Percentiles rank a stretch among this genome's conserved stretches.
These are phyloP conservation scores for Venturia aucupariae DNA, from an alignment of 2,329 filamentous ascomycete species.

Conservation along the genomic window DNA sequence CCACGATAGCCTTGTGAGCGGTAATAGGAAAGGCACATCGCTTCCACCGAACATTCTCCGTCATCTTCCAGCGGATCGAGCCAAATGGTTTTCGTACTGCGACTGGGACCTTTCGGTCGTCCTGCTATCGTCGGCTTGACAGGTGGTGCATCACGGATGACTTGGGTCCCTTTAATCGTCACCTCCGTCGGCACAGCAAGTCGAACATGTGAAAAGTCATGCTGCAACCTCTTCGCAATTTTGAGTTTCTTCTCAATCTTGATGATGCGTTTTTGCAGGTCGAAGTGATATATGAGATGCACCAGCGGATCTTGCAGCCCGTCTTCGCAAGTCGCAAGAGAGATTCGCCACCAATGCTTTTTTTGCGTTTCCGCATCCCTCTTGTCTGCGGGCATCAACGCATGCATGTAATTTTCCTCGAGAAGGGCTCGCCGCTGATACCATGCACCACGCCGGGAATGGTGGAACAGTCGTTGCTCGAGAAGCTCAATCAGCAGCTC, in stretches of 20 bases:
- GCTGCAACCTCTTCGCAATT: constrained; percentile 75
- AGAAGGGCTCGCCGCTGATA: constrained; percentile 90
- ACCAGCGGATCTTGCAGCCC: constrained; percentile 82
- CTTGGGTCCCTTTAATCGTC: constrained; percentile 64
- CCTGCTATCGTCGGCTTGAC: constrained; percentile 17
- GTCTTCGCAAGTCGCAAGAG: constrained; percentile 71
- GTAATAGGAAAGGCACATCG: constrained; percentile 87
- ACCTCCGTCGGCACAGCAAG: constrained; percentile 69
- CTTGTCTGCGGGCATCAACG: constrained; percentile 40
- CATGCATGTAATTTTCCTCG: constrained; percentile 90
- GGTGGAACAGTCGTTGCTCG: constrained; percentile 72
- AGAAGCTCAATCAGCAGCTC: constrained; percentile 65
- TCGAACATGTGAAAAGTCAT: constrained; percentile 82
- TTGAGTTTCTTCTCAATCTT: constrained; percentile 83
- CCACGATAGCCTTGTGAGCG: constrained; percentile 81
- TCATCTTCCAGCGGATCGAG: constrained; percentile 62
- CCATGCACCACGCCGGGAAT: constrained; percentile 78
- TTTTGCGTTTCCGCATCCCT: constrained; percentile 54
- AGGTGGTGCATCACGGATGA: constrained; percentile 49
- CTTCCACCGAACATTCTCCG: constrained; percentile 78
- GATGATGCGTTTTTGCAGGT: constrained; percentile 84
- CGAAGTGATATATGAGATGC: constrained; percentile 87
- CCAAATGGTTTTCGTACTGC: constrained; percentile 59
- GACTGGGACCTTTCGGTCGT: constrained; percentile 19
- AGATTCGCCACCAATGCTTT: constrained; percentile 71